phyloP scores from a whole-genome alignment of 352 stramenopile species.

The Phytophthora citrophthora region DNA sequence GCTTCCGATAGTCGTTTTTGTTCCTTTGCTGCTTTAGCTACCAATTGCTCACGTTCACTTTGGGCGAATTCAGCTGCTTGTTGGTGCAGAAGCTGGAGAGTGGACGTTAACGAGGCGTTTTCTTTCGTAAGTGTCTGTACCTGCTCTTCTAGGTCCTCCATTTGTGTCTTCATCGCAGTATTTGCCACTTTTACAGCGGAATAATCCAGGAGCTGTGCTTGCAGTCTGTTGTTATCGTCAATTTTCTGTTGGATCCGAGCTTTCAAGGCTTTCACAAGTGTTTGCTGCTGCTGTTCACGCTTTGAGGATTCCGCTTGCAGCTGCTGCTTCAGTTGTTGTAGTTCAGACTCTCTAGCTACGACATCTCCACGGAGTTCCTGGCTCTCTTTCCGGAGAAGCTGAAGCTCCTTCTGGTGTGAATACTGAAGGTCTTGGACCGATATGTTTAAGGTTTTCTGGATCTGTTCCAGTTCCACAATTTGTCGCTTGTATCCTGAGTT shows the following conservation, averaged over 20 bases:
- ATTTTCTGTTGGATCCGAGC: conserved; percentile 23
- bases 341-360: conserved; percentile 1
- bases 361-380: conserved; percentile 11
- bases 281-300: conserved; percentile 16
- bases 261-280: conserved; percentile 22
- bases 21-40: conserved; percentile 5
- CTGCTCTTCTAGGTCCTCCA: conserved; percentile 2
- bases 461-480: conserved; percentile 21
- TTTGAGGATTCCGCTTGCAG: conserved; percentile 1
- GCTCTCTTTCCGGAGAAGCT: conserved; percentile 11
- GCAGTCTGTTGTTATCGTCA: conserved; percentile 11
- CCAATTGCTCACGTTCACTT: conserved; percentile 5
- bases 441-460: not conserved
- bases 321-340: conserved; percentile 8
- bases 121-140: conserved; percentile 9
- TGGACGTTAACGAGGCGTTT: not conserved
- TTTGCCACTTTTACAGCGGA: conserved; percentile 4
- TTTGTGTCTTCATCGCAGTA: not conserved
- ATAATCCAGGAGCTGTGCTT: conserved; percentile 2
- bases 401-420: conserved; percentile 19
- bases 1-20: conserved; percentile 6
- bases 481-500: not conserved
- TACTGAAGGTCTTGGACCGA: conserved; percentile 5
- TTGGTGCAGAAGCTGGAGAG: conserved; percentile 5
- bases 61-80: not conserved